These are phyloP conservation scores for Acanthamoeba royreba DNA, from an alignment of 208 protist species.

Conservation along the genomic window DNA sequence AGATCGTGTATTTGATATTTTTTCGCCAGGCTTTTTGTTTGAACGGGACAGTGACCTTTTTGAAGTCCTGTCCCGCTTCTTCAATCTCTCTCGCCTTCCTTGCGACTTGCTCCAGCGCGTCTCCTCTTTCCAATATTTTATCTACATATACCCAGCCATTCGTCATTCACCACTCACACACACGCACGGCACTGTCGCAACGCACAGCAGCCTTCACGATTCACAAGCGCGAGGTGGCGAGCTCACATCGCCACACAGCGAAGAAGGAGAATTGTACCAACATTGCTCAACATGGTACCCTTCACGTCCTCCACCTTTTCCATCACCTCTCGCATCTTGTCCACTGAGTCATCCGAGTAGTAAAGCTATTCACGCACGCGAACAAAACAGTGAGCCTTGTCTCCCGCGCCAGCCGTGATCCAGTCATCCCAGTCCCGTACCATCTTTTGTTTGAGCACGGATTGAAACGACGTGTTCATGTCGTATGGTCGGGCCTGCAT, in stretches of 20 bases:
- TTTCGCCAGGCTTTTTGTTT: background rate
- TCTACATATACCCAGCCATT: background rate
- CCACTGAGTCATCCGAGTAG: background rate
- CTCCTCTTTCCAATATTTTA: background rate
- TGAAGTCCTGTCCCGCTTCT: background rate
- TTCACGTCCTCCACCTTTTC: constrained; percentile 37
- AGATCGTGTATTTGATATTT: constrained; percentile 14
- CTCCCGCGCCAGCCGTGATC: too few species aligned
- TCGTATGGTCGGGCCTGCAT: constrained; percentile 19
- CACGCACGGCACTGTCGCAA: background rate
- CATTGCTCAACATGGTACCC: background rate
- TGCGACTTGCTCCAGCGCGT: background rate
- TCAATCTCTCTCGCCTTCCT: background rate
- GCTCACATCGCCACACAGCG: background rate
- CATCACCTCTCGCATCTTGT: background rate
- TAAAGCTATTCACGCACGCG: background rate
- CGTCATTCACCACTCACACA: background rate
- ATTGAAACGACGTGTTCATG: background rate
- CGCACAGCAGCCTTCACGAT: background rate
- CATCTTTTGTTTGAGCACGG: background rate
- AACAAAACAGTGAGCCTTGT: background rate
- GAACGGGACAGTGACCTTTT: constrained; percentile 17
- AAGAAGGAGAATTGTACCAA: background rate
- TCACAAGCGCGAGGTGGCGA: background rate
- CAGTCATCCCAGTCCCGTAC: too few species aligned